Base-by-base conservation (phyloP, 345 rosid species). In the Theobroma cacao region DNA sequence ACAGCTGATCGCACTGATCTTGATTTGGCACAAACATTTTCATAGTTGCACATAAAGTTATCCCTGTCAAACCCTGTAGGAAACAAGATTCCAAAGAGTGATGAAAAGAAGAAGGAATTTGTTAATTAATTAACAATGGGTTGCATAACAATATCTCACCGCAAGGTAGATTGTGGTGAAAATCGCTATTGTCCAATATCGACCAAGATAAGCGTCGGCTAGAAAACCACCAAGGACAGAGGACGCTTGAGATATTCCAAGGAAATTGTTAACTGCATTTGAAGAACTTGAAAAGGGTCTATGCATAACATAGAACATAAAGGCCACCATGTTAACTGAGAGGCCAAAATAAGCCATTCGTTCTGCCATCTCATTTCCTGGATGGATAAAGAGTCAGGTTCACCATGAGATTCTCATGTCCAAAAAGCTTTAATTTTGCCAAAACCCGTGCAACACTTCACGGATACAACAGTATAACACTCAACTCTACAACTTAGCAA, bases 351-450 rank as follows among this genome's bases (percentile, higher is more conserved):
- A 95, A 28, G 97, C 97, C 98, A 95, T 91, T 79, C 98, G 88
- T 86, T 93, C 98, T 22, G 98, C 98, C 94, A 91, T 91, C 82
- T 95, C 98, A 79, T 95, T 94, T 69, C 98, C 98, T 93, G 90
- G 26, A 75, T 18, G 33, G 31, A 62, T 9, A 71, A 36, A 62
- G 20, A 67, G 40, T 45, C 60, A 58, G 61, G 5, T 45, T 72
- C 48, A 11, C 52, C 3, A 6, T 11, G 28, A 40, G 28, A 4
- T 41, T n/a, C 28, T 26, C 66, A n/a, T n/a, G 10, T 30, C 38
- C 40, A 30, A 14, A 13, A 62, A 28, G 66, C 66, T 56, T n/a
- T 22, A 9, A 24, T 3, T 22, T 24, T 24, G 62, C 24, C 5
- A 41, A 66, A 66, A 40, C 33, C 18, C 47, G 26, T 64, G 47